Evolutionary conservation across 345 rosid genomes (phyloP).

Genomic region (Acer campestre): DNA sequence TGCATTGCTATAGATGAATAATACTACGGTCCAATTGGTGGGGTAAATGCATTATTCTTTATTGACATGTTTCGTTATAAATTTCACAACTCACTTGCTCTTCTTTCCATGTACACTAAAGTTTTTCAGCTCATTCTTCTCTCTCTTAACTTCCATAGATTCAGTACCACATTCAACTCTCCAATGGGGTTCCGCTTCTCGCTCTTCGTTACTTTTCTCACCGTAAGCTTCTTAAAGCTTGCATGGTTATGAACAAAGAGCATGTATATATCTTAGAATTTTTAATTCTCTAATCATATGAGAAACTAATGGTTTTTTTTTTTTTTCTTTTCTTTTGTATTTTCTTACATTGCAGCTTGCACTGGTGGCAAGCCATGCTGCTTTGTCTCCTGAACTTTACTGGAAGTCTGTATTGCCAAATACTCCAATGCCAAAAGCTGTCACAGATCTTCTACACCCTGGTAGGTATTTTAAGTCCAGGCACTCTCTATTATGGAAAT

Average conservation of each 20-base stretch:
- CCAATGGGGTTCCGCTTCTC: conserved; percentile 37
- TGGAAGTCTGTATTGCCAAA: conserved; percentile 62
- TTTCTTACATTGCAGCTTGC: conserved; percentile 39
- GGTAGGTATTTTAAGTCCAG: conserved; percentile 26
- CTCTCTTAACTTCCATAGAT: neutral
- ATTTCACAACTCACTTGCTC: conserved; percentile 10
- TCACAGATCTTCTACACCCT: conserved; percentile 46
- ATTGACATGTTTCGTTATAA: conserved; percentile 21
- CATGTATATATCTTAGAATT: conserved; percentile 9
- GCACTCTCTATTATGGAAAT: neutral
- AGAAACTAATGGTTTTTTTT: neutral
- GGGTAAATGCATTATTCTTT: too few species aligned
- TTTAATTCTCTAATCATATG: neutral
- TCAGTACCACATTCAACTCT: neutral
- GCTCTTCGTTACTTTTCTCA: conserved; percentile 34
- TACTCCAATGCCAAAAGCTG: conserved; percentile 60
- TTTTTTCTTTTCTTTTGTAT: neutral
- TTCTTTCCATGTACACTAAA: conserved; percentile 7
- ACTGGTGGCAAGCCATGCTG: conserved; percentile 50
- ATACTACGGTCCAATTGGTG: too few species aligned
- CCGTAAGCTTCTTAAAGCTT: conserved; percentile 24
- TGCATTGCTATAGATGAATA: too few species aligned
- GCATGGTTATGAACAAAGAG: conserved; percentile 1
- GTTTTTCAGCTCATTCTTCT: neutral
- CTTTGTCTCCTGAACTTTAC: conserved; percentile 46